phyloP scores from a whole-genome alignment of 176 grass and related monocot species.

The Triticum turgidum region DNA sequence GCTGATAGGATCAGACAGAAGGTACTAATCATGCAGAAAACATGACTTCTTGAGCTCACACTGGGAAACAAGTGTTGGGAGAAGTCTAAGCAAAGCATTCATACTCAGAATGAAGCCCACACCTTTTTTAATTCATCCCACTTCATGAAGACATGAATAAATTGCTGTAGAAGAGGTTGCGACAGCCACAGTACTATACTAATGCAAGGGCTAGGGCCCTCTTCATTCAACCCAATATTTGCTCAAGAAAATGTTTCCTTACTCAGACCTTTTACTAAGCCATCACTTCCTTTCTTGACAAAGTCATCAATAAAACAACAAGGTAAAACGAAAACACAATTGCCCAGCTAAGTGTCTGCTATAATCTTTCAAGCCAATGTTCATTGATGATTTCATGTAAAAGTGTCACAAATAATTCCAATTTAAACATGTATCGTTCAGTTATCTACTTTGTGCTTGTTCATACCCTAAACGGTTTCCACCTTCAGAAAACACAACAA shows the following conservation, averaged over 20 bases:
- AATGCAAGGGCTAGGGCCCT: conserved; percentile 64
- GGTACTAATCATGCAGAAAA: conserved; percentile 60
- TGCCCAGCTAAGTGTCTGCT: neutral
- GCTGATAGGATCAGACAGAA: conserved; percentile 57
- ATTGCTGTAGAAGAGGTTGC: conserved; percentile 79
- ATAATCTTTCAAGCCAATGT: neutral
- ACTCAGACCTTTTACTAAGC: conserved; percentile 74
- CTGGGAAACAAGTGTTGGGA: conserved; percentile 51
- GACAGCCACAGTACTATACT: conserved; percentile 63
- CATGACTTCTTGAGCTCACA: conserved; percentile 33
- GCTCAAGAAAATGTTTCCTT: conserved; percentile 49
- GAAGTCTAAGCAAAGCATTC: conserved; percentile 77
- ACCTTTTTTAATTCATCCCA: conserved; percentile 66
- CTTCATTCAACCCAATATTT: conserved; percentile 43
- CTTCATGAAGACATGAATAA: conserved; percentile 42
- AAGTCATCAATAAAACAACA: neutral
- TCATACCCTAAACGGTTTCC: neutral
- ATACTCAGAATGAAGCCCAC: conserved; percentile 69
- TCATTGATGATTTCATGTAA: no score
- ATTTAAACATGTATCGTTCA: neutral
- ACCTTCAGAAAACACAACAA: neutral
- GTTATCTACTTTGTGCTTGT: neutral
- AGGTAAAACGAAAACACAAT: no score
- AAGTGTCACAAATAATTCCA: neutral
- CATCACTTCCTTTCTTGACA: conserved; percentile 68